Conservation (phyloP, 768 basidiomycete species). For the Auricularia heimuer region DNA sequence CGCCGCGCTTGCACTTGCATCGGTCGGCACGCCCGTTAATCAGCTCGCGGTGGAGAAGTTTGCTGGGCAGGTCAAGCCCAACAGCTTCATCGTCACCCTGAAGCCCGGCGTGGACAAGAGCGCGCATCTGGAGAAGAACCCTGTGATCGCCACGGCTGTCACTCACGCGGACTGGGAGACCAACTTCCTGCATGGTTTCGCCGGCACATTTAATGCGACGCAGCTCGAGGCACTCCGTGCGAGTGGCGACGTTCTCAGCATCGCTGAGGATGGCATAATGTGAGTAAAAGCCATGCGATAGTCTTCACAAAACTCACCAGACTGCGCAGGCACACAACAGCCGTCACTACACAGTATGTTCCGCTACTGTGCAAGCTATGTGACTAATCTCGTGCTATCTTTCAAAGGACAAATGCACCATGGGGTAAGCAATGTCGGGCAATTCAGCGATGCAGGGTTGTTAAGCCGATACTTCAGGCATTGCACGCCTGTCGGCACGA, state of each 20-base stretch:
- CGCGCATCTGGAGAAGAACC: background rate
- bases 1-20: background rate
- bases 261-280: constrained; percentile 24
- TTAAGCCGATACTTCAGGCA: background rate
- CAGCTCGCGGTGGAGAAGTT: background rate
- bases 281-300: background rate
- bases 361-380: too few relatives aligned
- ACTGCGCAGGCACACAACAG: constrained; percentile 9
- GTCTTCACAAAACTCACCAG: background rate
- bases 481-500: constrained; percentile 9
- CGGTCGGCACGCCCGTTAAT: background rate
- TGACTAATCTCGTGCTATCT: background rate
- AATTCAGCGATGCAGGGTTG: too few relatives aligned
- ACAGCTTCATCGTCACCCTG: constrained; percentile 2
- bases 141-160: background rate
- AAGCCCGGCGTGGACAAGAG: constrained; percentile 1
- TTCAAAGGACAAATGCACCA: constrained; percentile 14
- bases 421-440: constrained; percentile 10
- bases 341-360: constrained; percentile 11
- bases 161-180: background rate
- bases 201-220: background rate
- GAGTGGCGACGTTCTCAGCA: constrained; percentile 17
- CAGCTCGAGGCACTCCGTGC: constrained; percentile 18
- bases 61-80: background rate
- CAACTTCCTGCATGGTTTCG: constrained; percentile 1